Base-by-base conservation (phyloP, 2,329 filamentous ascomycete genomes). In the Exserohilum turcica region DNA sequence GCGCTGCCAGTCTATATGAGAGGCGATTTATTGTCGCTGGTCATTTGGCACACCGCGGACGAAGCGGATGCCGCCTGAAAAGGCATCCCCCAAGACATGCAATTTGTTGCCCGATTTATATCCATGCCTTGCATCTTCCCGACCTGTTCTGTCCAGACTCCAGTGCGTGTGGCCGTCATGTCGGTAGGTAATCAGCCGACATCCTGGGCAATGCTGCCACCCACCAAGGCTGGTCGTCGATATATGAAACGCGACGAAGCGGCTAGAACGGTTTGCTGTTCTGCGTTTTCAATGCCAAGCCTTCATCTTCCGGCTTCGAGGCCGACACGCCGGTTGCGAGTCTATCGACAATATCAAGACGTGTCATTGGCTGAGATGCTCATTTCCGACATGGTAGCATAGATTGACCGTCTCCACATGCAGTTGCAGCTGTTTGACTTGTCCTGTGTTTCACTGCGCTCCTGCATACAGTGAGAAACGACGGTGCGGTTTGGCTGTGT, bases 201-300 rank as follows among this genome's bases (percentile, higher is more conserved):
- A 56, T 47, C 43, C 48, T 51, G 28, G 59, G 28, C 27, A 39
- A 24, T n/a, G 18, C 32, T 24, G 16, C 38, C 28, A 18, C 36
- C 10, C 43, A 2, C 2, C 8, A 16, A 27, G 29, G 28, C 28
- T 19, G 19, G 9, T 12, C 9, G 8, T 32, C 48, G n/a, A 18
- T 54, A 59, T 59, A 31, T 40, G 52, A 60, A 63, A 60, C 60
- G 45, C 27, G 35, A 12, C 43, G 29, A 44, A 49, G 38, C 29
- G 6, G 32, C 24, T 29, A 44, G 24, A 40, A 29, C 38, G 28
- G 6, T 36, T 12, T 12, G 16, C 39, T 37, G 21, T 32, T 45
- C 12, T 18, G n/a, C n/a, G 16, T 2, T 31, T 5, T 19, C 15
- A 16, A 36, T 24, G 29, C 36, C 53, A 35, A 43, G 38, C 21